These are phyloP conservation scores for Monilinia laxa DNA, from an alignment of 2,329 filamentous ascomycete species.

Conservation along the genomic window DNA sequence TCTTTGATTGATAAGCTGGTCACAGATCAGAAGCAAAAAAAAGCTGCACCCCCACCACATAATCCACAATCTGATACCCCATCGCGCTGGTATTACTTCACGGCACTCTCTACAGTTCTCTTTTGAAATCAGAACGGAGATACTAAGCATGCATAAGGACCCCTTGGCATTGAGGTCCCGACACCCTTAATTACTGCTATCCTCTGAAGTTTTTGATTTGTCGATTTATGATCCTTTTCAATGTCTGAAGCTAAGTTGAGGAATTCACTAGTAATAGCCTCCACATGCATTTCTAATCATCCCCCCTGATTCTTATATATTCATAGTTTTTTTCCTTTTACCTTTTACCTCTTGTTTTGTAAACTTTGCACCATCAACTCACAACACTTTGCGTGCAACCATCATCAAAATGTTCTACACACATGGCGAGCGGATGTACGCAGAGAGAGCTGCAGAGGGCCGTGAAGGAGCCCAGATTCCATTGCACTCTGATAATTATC, in stretches of 20 bases:
- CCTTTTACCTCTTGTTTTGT: neutral
- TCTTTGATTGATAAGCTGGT: constrained; percentile 21
- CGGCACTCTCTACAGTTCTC: neutral
- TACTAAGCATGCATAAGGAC: constrained; percentile 2
- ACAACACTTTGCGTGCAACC: constrained; percentile 14
- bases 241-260: constrained; percentile 3
- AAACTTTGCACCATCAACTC: neutral
- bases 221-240: constrained; percentile 3
- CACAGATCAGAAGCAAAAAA: constrained; percentile 12
- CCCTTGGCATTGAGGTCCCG: neutral
- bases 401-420: constrained; percentile 33
- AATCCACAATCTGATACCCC: constrained; percentile 5
- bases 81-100: neutral
- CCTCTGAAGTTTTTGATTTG: neutral
- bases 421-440: constrained; percentile 34
- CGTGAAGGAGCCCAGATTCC: constrained; percentile 30
- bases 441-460: constrained; percentile 26
- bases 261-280: neutral
- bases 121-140: neutral
- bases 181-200: neutral
- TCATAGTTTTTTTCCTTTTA: neutral
- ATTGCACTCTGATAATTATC: constrained; percentile 33
- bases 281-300: constrained; percentile 12
- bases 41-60: neutral
- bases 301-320: neutral